Conservation (phyloP, 2,329 filamentous ascomycete species). For the Zasmidium citrigriseum region DNA sequence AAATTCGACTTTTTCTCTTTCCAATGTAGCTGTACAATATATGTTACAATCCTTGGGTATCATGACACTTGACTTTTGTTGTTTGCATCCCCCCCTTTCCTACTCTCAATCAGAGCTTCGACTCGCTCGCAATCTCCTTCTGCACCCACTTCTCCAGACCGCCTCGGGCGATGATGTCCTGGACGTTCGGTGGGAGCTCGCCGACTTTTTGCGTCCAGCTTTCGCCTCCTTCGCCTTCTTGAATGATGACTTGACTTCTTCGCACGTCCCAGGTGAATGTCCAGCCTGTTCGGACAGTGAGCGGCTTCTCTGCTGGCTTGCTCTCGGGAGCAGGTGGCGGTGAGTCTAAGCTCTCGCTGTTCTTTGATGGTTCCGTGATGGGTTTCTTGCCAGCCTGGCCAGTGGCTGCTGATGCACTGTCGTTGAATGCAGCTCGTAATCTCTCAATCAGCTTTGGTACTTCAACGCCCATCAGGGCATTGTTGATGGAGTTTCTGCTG, state of each 20-base stretch:
- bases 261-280: constrained; percentile 78
- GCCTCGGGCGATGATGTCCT: constrained; percentile 75
- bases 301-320: constrained; percentile 51
- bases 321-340: constrained; percentile 42
- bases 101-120: constrained; percentile 5
- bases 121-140: constrained; percentile 57
- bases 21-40: constrained; percentile 2
- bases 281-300: constrained; percentile 79
- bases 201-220: constrained; percentile 81
- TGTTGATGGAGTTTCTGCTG: constrained; percentile 75
- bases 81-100: background rate
- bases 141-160: constrained; percentile 84
- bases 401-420: constrained; percentile 19
- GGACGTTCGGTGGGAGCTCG: constrained; percentile 80
- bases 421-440: constrained; percentile 62
- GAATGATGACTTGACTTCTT: constrained; percentile 68
- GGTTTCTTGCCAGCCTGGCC: constrained; percentile 35
- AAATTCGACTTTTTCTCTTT: no score
- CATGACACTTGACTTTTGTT: constrained; percentile 9
- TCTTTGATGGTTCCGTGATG: constrained; percentile 54
- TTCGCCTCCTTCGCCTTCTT: constrained; percentile 66
- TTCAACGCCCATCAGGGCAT: constrained; percentile 72
- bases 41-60: constrained; percentile 13
- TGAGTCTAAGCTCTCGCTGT: constrained; percentile 54
- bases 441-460: constrained; percentile 66